These are phyloP conservation scores for Trichosanthes truncata DNA, from an alignment of 306 rosid genomes.

Conservation along the genomic window DNA sequence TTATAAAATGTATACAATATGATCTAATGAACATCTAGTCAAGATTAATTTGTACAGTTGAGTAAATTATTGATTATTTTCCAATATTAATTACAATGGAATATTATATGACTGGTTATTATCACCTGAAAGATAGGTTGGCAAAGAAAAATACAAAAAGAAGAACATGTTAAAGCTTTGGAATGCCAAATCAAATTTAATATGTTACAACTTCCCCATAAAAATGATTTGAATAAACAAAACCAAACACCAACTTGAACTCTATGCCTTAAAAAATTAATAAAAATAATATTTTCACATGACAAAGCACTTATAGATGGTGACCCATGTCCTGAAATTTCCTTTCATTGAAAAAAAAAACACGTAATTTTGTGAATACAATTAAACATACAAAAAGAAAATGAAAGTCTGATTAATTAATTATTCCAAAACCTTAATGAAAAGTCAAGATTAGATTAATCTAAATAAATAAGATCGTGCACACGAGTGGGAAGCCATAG, in stretches of 20 bases:
- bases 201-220: conserved; percentile 9
- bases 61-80: background rate
- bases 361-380: background rate
- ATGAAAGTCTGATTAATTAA: background rate
- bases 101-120: background rate
- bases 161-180: background rate
- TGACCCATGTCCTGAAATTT: conserved; percentile 5
- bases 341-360: background rate
- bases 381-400: background rate
- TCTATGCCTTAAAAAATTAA: background rate
- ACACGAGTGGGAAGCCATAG: conserved; percentile 8
- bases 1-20: too few species aligned
- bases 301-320: background rate
- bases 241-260: conserved; percentile 12
- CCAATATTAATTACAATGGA: background rate
- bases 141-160: background rate
- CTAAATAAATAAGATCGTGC: background rate
- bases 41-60: background rate
- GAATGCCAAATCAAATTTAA: conserved; percentile 3
- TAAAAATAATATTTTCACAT: background rate
- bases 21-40: background rate
- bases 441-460: background rate
- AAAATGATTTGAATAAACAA: conserved; percentile 4
- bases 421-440: background rate
- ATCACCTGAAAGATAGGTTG: background rate